Evolutionary conservation across 371 early-diverging fungal species (phyloP), one percentile per base, ranked within the genome.

Genomic region (Mucor piriformis): DNA sequence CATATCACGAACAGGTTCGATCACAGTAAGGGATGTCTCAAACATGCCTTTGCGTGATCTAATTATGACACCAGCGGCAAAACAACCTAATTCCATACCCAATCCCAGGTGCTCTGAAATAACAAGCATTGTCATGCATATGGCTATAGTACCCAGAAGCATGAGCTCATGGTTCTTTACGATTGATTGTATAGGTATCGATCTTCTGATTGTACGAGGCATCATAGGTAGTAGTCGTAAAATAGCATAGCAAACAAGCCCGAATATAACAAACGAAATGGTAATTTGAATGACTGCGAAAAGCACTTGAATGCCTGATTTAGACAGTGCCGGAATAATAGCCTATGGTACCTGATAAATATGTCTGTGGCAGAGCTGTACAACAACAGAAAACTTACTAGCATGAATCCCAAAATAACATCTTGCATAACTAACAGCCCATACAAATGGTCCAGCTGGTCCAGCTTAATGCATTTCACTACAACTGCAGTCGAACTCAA

Each of bases 21-120:
- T 74, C 6, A 74, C 69, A 7, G 47, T 67, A 18, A 69, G 57
- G 2, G 69, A 71, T 10, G 71, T 52, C 40, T 85, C 82, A 57
- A 70, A 76, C 32, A 76, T 27, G 27, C 61, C 47, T 53, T 73
- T 73, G 21, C 77, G 73, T 15, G 80, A 69, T 6, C 79, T 70
- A 11, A 88, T 58, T 32, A 84, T 63, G 7, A 85, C 82, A 40
- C 88, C 88, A 1, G 84, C 86, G 3, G 85, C 81, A 72, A 88
- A 88, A 42, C 83, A 86, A 2, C 82, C 83, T 6, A 88, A 27
- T 61, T 88, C 88, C 69, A 82, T 76, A 23, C 81, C 80, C 20
- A 85, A 60, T 1, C 81, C 83, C 23, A 86, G 69, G 21, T 57
- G 33, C 7, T 65, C 71, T 6, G 81, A 76, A 8, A 85, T 24